These are phyloP conservation scores for Rhizophora apiculata DNA, from an alignment of 345 rosid species.

Conservation along the genomic window DNA sequence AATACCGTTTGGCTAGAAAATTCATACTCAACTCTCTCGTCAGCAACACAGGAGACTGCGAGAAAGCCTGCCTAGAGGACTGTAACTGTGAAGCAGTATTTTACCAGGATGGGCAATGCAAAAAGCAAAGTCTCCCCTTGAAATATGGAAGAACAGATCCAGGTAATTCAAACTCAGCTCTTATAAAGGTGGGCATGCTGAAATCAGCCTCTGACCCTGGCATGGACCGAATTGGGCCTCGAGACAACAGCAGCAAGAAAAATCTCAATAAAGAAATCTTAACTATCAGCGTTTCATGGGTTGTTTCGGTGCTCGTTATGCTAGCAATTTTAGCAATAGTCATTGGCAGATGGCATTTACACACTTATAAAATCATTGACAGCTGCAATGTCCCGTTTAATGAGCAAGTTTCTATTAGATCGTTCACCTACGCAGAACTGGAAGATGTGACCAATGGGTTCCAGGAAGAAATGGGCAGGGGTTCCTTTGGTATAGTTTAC, in stretches of 20 bases:
- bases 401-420: slow-evolving; percentile 12
- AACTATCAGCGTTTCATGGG: neutral
- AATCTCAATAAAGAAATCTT: neutral
- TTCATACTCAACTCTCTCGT: neutral
- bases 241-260: neutral
- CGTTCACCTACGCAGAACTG: slow-evolving; percentile 23
- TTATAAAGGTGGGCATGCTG: slow-evolving; percentile 19
- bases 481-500: slow-evolving; percentile 33
- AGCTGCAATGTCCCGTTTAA: neutral
- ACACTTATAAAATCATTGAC: slow-evolving; percentile 11
- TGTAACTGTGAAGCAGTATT: slow-evolving; percentile 33
- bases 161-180: neutral
- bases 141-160: slow-evolving; percentile 13
- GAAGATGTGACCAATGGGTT: slow-evolving; percentile 23
- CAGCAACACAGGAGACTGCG: slow-evolving; percentile 11
- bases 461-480: slow-evolving; percentile 27
- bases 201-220: neutral
- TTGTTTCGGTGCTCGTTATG: neutral
- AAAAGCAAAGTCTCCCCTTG: slow-evolving; percentile 28
- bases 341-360: neutral
- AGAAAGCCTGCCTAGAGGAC: slow-evolving; percentile 22
- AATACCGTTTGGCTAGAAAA: slow-evolving; percentile 13
- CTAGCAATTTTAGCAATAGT: slow-evolving; percentile 8
- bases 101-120: slow-evolving; percentile 6
- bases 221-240: neutral